phyloP scores from a whole-genome alignment of 2,329 filamentous ascomycete species.

The Cyclaneusma minus region DNA sequence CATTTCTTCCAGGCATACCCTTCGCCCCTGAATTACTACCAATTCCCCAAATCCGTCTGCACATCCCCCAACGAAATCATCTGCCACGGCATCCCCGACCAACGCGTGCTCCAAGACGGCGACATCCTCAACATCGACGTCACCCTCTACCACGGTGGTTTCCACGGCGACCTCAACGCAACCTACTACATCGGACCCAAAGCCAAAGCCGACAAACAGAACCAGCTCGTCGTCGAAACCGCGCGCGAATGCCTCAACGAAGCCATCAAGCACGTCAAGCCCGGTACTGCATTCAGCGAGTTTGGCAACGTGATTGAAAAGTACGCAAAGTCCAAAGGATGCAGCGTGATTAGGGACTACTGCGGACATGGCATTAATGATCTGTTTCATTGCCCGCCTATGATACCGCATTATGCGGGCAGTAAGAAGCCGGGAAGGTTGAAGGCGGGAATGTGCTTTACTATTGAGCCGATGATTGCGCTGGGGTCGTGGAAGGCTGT shows the following conservation, averaged over 20 bases:
- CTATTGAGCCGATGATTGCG: conserved; percentile 97
- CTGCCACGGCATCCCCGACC: conserved; percentile 94
- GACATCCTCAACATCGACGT: conserved; percentile 98
- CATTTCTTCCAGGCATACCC: conserved; percentile 89
- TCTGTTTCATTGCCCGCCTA: conserved; percentile 85
- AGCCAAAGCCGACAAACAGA: conserved; percentile 68
- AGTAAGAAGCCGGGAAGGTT: conserved; percentile 93
- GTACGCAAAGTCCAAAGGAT: conserved; percentile 70
- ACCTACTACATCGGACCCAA: conserved; percentile 95
- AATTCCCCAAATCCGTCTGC: conserved; percentile 96
- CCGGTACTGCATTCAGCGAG: conserved; percentile 80
- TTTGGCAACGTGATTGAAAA: conserved; percentile 94
- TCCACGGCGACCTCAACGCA: conserved; percentile 94
- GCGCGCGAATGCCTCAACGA: conserved; percentile 81
- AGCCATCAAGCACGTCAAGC: conserved; percentile 83
- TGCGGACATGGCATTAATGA: conserved; percentile 92
- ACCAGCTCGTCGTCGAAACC: conserved; percentile 80
- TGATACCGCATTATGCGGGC: conserved; percentile 93
- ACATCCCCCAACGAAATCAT: conserved; percentile 95
- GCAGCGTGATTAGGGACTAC: conserved; percentile 89
- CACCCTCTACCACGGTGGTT: conserved; percentile 83
- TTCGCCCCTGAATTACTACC: conserved; percentile 85
- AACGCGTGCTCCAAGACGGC: conserved; percentile 72
- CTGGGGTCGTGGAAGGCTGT: conserved; percentile 81
- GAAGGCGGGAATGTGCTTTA: conserved; percentile 96